These are phyloP conservation scores for Haberlea rhodopensis DNA, from an alignment of 257 asterid species.

Conservation along the genomic window DNA sequence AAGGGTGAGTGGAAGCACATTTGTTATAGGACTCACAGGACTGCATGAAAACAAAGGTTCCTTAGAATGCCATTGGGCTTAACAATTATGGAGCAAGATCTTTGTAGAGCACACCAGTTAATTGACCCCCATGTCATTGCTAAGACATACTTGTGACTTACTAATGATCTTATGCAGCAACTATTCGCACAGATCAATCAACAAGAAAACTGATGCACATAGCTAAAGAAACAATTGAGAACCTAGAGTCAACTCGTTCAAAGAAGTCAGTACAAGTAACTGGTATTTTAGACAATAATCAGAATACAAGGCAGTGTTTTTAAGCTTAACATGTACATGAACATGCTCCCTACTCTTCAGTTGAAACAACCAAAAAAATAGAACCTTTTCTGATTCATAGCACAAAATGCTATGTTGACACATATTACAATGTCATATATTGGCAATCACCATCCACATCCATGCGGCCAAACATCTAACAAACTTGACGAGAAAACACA, in stretches of 20 bases:
- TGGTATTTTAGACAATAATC: background rate
- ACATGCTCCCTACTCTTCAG: background rate
- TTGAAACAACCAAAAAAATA: conserved; percentile 2
- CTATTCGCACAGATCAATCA: conserved; percentile 9
- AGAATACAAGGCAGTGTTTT: background rate
- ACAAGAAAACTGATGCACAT: conserved; percentile 20
- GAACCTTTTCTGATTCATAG: background rate
- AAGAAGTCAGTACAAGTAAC: background rate
- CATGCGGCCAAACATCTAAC: conserved; percentile 1
- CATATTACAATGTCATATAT: conserved; percentile 7
- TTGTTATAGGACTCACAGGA: conserved; percentile 97
- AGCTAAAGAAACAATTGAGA: background rate
- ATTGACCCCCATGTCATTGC: too few species aligned
- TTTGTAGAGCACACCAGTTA: too few species aligned
- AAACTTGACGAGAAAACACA: conserved; percentile 8
- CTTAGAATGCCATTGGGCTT: conserved; percentile 26
- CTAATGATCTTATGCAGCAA: background rate
- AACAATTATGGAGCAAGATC: conserved; percentile 22
- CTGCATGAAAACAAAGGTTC: conserved; percentile 52
- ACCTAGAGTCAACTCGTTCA: conserved; percentile 8
- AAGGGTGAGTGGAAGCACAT: conserved; percentile 91
- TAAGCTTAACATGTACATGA: background rate
- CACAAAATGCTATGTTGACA: background rate
- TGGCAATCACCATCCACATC: conserved; percentile 14
- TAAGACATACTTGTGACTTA: conserved; percentile 12